Base-by-base conservation (phyloP, 495 filamentous ascomycete genomes). In the Lasiosphaeria hispida region DNA sequence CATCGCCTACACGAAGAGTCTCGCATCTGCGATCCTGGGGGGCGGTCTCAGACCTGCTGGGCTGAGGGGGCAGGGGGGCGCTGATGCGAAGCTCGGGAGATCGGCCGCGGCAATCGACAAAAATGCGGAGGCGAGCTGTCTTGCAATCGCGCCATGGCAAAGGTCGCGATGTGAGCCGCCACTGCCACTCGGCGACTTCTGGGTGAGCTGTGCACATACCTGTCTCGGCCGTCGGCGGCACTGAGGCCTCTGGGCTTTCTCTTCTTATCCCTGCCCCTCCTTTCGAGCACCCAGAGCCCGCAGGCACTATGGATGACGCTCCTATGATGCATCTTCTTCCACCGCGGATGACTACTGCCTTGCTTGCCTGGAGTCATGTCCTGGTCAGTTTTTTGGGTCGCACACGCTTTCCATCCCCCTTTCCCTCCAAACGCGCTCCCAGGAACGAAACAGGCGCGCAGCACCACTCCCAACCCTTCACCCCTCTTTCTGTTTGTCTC, bases 201-300 rank as follows among this genome's bases (percentile, higher is more conserved):
- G 0, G 14, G 19, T 19, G 40, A 44, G 49, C 33, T 53, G 23
- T 44, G 15, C 57, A 57, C 18, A 6, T 14, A 13, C 48, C 2
- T 63, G 61, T 63, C 61, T 63, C 61, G 61, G 61, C 61, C 44
- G 23, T 63, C 61, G 61, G 61, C 55, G 61, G 57, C 53, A 63
- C 50, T 63, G 34, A 34, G 11, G 37, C 23, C 23, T 30, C 23
- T 30, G 5, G 23, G 5, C 23, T 30, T 41, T 15, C 13, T 15
- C 19, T 40, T 55, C 40, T 37, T 36, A 38, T 17, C 49, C 48
- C 48, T 15, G n/a, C n/a, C 40, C 13, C 41, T 39, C 40, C 39
- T 7, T 15, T 15, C n/a, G 39, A 17, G 8, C 19, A 30, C 23
- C 23, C n/a, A 17, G 23, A 30, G 23, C 23, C 23, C 23, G 23